Conservation (phyloP, 2,329 filamentous ascomycete genomes). For the Nigrospora osmanthi region DNA sequence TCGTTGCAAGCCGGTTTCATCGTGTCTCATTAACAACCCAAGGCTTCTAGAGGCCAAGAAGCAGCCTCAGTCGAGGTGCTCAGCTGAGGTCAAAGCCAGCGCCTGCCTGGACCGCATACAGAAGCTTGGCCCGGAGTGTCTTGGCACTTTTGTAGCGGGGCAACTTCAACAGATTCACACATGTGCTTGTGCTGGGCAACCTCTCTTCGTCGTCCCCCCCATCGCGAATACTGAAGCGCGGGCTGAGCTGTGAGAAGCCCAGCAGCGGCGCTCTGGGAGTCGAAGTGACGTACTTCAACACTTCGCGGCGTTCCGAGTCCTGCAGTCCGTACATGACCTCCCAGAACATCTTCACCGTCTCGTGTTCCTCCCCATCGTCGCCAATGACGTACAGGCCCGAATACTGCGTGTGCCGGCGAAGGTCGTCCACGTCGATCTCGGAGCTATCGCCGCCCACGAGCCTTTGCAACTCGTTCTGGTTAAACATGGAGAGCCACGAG, state of each 20-base stretch:
- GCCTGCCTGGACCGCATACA: slow-evolving; percentile 84
- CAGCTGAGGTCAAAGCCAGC: slow-evolving; percentile 84
- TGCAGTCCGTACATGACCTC: slow-evolving; percentile 70
- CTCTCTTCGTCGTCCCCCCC: slow-evolving; percentile 67
- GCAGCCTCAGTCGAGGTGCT: background rate
- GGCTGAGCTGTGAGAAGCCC: slow-evolving; percentile 80
- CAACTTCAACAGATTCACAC: slow-evolving; percentile 89
- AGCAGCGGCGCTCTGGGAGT: slow-evolving; percentile 85
- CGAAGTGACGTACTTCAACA: slow-evolving; percentile 92
- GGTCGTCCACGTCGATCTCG: slow-evolving; percentile 79
- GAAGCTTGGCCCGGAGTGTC: slow-evolving; percentile 66
- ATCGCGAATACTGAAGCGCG: slow-evolving; percentile 84
- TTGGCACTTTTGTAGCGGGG: slow-evolving; percentile 66
- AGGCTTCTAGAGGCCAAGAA: too few relatives aligned
- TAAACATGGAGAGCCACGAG: slow-evolving; percentile 96
- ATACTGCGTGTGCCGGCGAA: slow-evolving; percentile 78
- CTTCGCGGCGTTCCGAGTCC: slow-evolving; percentile 72
- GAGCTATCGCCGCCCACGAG: slow-evolving; percentile 83
- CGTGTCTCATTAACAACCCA: too few relatives aligned
- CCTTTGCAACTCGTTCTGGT: slow-evolving; percentile 88
- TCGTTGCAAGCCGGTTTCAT: too few relatives aligned
- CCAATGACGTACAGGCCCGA: slow-evolving; percentile 83
- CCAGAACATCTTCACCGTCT: slow-evolving; percentile 85
- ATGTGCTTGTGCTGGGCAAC: slow-evolving; percentile 89
- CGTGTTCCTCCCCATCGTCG: slow-evolving; percentile 81